phyloP scores from a whole-genome alignment of 108 stramenopile species.

The Nitzschia sp. region DNA sequence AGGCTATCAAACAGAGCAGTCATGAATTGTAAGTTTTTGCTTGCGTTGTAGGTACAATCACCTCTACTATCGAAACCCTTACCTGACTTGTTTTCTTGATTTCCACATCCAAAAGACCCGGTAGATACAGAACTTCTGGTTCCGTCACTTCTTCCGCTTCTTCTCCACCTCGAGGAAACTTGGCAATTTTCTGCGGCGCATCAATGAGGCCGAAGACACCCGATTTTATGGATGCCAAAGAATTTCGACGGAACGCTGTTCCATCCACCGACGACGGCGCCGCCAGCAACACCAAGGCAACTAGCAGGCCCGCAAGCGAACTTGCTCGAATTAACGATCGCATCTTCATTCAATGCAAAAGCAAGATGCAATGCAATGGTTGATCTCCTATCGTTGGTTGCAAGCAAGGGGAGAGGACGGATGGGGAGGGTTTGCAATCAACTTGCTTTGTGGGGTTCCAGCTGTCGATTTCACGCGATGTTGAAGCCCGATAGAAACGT shows the following conservation, averaged over 20 bases:
- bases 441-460: neutral
- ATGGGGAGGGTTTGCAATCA: too few relatives aligned
- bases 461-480: neutral
- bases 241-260: neutral
- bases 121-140: slow-evolving; percentile 63
- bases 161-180: slow-evolving; percentile 9
- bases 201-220: neutral
- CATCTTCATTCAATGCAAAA: neutral
- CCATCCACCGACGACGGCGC: neutral
- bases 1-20: slow-evolving; percentile 27
- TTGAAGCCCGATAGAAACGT: slow-evolving; percentile 2
- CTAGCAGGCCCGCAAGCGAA: neutral
- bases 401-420: too few relatives aligned
- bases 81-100: slow-evolving; percentile 54
- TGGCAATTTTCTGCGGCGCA: neutral
- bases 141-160: slow-evolving; percentile 35
- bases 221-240: neutral
- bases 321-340: slow-evolving; percentile 2
- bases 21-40: neutral
- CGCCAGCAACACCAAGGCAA: neutral
- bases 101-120: slow-evolving; percentile 73
- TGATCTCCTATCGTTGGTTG: too few relatives aligned
- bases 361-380: neutral
- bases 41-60: too few relatives aligned
- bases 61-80: slow-evolving; percentile 17